Percentiles rank a stretch among this genome's conserved stretches.
These are phyloP conservation scores for Hypoxylon sp. DNA, from an alignment of 2,329 filamentous ascomycete species.

Conservation along the genomic window DNA sequence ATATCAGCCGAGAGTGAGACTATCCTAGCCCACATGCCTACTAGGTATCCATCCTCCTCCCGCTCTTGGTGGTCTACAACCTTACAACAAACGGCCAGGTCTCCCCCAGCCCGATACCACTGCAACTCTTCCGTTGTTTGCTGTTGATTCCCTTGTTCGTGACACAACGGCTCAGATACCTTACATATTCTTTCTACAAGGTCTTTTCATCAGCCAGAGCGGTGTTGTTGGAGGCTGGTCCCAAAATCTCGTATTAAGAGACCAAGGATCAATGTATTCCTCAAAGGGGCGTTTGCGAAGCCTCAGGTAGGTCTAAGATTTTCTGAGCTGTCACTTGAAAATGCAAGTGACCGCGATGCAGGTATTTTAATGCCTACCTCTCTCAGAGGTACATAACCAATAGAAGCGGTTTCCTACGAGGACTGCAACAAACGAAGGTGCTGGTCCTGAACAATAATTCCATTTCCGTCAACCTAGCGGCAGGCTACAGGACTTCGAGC, in stretches of 20 bases:
- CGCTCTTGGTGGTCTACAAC: too few relatives aligned
- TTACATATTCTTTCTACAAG: background rate
- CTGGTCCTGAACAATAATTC: background rate
- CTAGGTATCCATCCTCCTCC: too few relatives aligned
- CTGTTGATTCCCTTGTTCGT: background rate
- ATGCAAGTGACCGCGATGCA: background rate
- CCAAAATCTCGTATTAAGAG: background rate
- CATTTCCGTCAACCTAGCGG: background rate
- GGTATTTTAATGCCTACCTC: background rate
- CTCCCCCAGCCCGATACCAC: background rate
- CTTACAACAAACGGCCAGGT: background rate
- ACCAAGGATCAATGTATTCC: background rate
- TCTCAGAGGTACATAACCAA: background rate
- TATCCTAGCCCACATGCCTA: background rate
- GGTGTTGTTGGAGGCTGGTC: background rate
- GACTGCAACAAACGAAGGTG: background rate
- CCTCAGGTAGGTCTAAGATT: background rate
- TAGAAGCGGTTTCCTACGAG: background rate
- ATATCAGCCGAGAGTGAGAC: background rate
- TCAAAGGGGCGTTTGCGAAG: background rate
- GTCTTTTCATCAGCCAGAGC: background rate
- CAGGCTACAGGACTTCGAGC: background rate
- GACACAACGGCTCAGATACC: background rate
- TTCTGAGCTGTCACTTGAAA: background rate
- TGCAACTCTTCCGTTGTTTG: background rate